Base-by-base conservation (phyloP, 768 basidiomycete genomes). In the Trametes sanguinea region DNA sequence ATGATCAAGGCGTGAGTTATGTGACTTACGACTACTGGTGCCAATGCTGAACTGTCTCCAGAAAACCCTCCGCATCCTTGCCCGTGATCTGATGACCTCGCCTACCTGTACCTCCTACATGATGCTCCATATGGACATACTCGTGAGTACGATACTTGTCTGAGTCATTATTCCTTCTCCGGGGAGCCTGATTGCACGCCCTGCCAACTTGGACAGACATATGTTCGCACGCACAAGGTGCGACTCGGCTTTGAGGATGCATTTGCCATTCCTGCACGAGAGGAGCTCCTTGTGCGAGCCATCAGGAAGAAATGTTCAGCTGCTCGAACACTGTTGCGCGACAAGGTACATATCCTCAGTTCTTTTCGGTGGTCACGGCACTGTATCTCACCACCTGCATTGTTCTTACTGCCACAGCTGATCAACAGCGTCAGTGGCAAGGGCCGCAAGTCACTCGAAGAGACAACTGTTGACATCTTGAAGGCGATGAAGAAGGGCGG, bases 401-500 rank as follows among this genome's bases (percentile, higher is more conserved):
- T n/a, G n/a, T n/a, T n/a, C n/a, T n/a, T n/a, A n/a, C n/a, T n/a
- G n/a, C n/a, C n/a, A 27, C 29, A 54, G 54, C 54, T 54, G 10
- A 54, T 54, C 40, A 4, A 7, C 2, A 54, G 42, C 30, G 22
- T 54, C 22, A 22, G 16, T 10, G 54, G 54, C 7, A 44, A 44
- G 39, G 33, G 40, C 42, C 42, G 11, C 40, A 54, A 43, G 30
- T 40, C 54, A 2, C 54, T 54, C 4, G 54, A 54, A 16, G 54
- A 54, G 5, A 27, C 54, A 9, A 33, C 43, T 3, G n/a, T 29
- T 4, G 54, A 54, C 5, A 54, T 54, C 30, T 27, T 54, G 22
- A 30, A 22, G 43, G 44, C 43, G 43, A 29, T 54, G 14, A 40
- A 40, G 13, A 54, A 54, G 42, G 54, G 54, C 10, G 54, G 54